Conservation (phyloP, 2,329 filamentous ascomycete species). For the Fusarium metavorans region DNA sequence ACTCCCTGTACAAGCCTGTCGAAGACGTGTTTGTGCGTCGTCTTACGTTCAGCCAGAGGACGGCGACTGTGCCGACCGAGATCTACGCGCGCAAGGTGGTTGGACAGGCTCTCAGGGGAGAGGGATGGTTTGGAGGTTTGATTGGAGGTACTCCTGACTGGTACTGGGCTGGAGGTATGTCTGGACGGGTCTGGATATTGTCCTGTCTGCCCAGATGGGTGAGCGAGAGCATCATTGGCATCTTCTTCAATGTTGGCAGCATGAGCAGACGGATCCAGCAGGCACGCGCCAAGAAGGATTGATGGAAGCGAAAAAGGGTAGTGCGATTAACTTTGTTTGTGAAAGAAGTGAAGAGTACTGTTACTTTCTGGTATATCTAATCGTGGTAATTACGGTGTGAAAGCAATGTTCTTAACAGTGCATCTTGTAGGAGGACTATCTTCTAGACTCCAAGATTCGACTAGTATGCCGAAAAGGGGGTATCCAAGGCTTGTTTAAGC, state of each 20-base stretch:
- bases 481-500: conserved; percentile 57
- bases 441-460: background rate
- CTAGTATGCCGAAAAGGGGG: background rate
- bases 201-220: conserved; percentile 44
- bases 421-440: background rate
- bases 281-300: conserved; percentile 42
- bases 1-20: conserved; percentile 61
- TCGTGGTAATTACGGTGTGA: background rate
- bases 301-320: background rate
- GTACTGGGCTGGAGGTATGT: conserved; percentile 51
- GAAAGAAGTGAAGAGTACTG: conserved; percentile 2
- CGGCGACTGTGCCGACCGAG: conserved; percentile 58
- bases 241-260: conserved; percentile 46
- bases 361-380: conserved; percentile 1
- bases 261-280: conserved; percentile 42
- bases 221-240: conserved; percentile 44
- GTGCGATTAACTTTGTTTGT: background rate
- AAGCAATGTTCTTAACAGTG: background rate
- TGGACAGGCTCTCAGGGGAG: conserved; percentile 54
- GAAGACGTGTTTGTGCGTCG: conserved; percentile 60
- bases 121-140: conserved; percentile 50
- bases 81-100: conserved; percentile 59
- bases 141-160: conserved; percentile 50
- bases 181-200: conserved; percentile 44
- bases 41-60: conserved; percentile 62